Evolutionary conservation across 257 asterid genomes (phyloP).

Genomic region (Parsonsia alboflavescens): DNA sequence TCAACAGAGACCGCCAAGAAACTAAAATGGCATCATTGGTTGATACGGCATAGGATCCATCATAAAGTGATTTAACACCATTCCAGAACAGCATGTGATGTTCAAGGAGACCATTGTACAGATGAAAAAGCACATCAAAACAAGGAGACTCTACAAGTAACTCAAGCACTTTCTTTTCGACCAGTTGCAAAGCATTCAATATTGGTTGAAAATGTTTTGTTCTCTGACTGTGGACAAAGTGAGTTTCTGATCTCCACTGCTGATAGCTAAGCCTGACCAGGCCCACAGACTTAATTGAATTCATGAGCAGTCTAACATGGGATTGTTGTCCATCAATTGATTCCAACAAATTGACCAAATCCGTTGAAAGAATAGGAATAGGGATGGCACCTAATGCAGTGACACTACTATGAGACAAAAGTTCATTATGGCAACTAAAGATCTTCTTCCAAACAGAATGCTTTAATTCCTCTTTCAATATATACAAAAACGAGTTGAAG

Average conservation of each 20-base stretch:
- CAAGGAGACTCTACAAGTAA: slow-evolving; percentile 46
- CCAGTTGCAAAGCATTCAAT: slow-evolving; percentile 39
- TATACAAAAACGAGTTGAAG: slow-evolving; percentile 39
- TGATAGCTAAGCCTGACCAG: slow-evolving; percentile 61
- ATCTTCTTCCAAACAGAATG: slow-evolving; percentile 73
- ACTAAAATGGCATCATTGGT: slow-evolving; percentile 37
- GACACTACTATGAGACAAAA: slow-evolving; percentile 29
- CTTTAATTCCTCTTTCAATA: slow-evolving; percentile 46
- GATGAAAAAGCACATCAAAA: slow-evolving; percentile 49
- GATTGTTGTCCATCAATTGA: slow-evolving; percentile 36
- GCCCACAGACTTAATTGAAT: slow-evolving; percentile 46
- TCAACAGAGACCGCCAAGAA: slow-evolving; percentile 56
- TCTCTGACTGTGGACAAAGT: slow-evolving; percentile 16
- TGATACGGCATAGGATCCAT: slow-evolving; percentile 14
- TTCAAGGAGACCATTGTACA: slow-evolving; percentile 57
- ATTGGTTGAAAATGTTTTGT: slow-evolving; percentile 35
- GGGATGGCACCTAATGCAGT: slow-evolving; percentile 24
- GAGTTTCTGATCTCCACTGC: slow-evolving; percentile 69
- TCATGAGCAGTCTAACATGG: slow-evolving; percentile 31
- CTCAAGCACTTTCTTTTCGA: slow-evolving; percentile 67
- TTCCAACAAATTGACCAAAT: slow-evolving; percentile 33
- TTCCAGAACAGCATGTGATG: slow-evolving; percentile 76
- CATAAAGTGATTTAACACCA: slow-evolving; percentile 37
- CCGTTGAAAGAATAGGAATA: slow-evolving; percentile 54
- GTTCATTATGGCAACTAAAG: slow-evolving; percentile 37